A percentile compares a stretch with the other conserved stretches of the same genome.
These are phyloP conservation scores for Calycina marina DNA, from an alignment of 2,329 filamentous ascomycete species.

Conservation along the genomic window DNA sequence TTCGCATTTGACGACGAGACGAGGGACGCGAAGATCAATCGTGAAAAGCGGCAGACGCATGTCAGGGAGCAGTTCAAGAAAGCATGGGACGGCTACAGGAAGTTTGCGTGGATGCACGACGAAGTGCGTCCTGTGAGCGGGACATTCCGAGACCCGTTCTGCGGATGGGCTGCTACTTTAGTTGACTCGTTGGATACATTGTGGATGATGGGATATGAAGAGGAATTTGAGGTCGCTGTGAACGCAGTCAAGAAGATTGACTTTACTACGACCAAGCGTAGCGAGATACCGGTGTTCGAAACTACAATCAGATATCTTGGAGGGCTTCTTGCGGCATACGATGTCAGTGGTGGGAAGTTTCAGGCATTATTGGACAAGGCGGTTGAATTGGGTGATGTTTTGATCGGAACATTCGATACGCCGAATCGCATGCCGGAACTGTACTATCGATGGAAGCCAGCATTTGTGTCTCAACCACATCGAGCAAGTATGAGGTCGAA, in stretches of 20 bases:
- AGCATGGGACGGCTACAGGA: constrained; percentile 71
- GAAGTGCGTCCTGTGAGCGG: constrained; percentile 65
- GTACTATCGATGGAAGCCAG: constrained; percentile 64
- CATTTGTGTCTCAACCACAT: constrained; percentile 46
- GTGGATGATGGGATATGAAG: constrained; percentile 70
- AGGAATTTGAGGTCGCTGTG: constrained; percentile 69
- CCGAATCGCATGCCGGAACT: constrained; percentile 84
- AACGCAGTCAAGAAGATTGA: constrained; percentile 59
- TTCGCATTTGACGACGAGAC: constrained; percentile 55
- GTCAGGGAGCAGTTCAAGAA: constrained; percentile 64
- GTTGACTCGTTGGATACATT: constrained; percentile 73
- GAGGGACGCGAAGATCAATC: constrained; percentile 40
- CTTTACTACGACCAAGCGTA: constrained; percentile 56
- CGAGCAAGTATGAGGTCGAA: constrained; percentile 41
- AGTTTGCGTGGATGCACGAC: constrained; percentile 72
- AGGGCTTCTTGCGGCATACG: constrained; percentile 72
- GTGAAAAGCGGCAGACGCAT: constrained; percentile 45
- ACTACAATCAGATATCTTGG: constrained; percentile 86
- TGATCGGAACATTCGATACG: constrained; percentile 67
- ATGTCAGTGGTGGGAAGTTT: constrained; percentile 62
- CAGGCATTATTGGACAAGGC: constrained; percentile 54
- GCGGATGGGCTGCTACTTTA: constrained; percentile 78
- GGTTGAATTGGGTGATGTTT: constrained; percentile 54
- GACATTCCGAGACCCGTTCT: constrained; percentile 63
- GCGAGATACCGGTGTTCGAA: constrained; percentile 79